Evolutionary conservation across 106 monocot genomes (phyloP).

Genomic region (Dactylorhiza incarnata): DNA sequence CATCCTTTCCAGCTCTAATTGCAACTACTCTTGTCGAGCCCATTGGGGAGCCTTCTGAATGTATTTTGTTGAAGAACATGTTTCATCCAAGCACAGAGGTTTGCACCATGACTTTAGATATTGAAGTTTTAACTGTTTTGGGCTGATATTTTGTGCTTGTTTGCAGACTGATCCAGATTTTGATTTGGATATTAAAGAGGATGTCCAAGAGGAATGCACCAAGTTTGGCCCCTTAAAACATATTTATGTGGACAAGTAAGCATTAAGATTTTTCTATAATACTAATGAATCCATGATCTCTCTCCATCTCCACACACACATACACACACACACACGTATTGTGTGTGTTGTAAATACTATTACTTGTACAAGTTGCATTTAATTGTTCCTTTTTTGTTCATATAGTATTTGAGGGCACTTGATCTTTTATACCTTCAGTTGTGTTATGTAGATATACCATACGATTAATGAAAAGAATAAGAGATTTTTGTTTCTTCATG

Average conservation of each 20-base stretch:
- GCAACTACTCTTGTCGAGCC: constrained; percentile 9
- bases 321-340: no score
- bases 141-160: constrained; percentile 3
- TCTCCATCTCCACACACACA: no score
- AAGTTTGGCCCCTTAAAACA: constrained; percentile 27
- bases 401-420: no score
- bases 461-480: no score
- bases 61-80: constrained; percentile 22
- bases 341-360: no score
- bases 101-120: background rate
- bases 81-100: constrained; percentile 28
- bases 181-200: constrained; percentile 30
- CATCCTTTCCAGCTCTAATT: constrained; percentile 9
- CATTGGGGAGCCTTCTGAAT: constrained; percentile 27
- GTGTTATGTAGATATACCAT: no score
- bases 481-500: no score
- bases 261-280: background rate
- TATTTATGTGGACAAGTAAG: constrained; percentile 33
- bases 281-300: background rate
- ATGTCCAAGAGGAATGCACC: constrained; percentile 25
- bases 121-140: background rate
- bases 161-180: constrained; percentile 26
- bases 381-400: no score
- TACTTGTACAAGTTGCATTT: no score
- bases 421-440: no score